Conservation (phyloP, 768 basidiomycete species). For the Mycena pura region DNA sequence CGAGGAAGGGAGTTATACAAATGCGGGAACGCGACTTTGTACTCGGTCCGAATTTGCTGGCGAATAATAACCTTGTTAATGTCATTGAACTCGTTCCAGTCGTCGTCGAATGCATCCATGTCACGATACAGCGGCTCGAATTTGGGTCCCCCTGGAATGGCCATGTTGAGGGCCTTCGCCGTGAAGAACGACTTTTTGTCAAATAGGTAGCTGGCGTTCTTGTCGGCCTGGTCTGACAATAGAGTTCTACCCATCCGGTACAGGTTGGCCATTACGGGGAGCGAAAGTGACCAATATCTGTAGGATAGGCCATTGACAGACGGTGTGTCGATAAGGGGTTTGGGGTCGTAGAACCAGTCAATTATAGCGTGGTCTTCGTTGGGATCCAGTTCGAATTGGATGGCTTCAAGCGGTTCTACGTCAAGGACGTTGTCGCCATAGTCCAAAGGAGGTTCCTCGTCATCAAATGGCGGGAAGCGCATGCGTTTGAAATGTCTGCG, state of each 20-base stretch:
- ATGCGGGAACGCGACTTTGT: slow-evolving; percentile 99
- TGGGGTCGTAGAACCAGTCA: slow-evolving; percentile 99
- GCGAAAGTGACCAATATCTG: slow-evolving; percentile 88
- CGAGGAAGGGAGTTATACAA: slow-evolving; percentile 98
- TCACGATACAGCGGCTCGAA: slow-evolving; percentile 98
- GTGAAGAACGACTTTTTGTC: slow-evolving; percentile 99
- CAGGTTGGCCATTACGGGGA: slow-evolving; percentile 96
- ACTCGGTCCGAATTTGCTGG: slow-evolving; percentile 97
- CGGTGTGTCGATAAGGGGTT: slow-evolving; percentile 90
- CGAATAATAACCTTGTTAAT: slow-evolving; percentile 99
- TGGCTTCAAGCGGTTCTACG: slow-evolving; percentile 96
- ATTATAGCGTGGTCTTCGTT: slow-evolving; percentile 91
- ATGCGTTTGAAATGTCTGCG: slow-evolving; percentile 99
- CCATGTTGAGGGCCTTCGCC: slow-evolving; percentile 96
- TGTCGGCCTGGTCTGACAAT: slow-evolving; percentile 91
- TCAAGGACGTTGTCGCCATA: slow-evolving; percentile 99
- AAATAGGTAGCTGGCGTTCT: slow-evolving; percentile 91
- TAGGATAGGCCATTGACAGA: slow-evolving; percentile 93
- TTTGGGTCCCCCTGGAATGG: slow-evolving; percentile 97
- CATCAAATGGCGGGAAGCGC: slow-evolving; percentile 99
- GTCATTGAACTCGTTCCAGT: slow-evolving; percentile 99
- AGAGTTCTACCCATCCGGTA: slow-evolving; percentile 95
- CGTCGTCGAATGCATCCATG: slow-evolving; percentile 97
- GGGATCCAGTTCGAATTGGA: slow-evolving; percentile 92
- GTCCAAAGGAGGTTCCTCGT: slow-evolving; percentile 98